Percentiles rank a stretch among this genome's conserved stretches.
phyloP scores from a whole-genome alignment of 257 asterid species.

The Rubia yunnanensis region DNA sequence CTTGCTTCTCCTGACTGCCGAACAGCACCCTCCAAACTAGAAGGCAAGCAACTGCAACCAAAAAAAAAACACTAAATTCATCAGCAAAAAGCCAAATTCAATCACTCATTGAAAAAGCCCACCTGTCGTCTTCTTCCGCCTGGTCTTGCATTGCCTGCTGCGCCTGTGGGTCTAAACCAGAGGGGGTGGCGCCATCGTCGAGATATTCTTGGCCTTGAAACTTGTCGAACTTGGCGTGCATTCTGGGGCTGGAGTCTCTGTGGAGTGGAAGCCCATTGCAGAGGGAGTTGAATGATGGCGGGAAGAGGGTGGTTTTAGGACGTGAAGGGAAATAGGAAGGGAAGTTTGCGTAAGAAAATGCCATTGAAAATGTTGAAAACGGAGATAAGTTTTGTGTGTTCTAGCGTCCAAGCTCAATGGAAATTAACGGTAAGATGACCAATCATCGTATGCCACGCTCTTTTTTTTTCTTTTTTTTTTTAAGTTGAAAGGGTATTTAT shows the following conservation, averaged over 20 bases:
- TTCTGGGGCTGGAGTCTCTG: constrained; percentile 20
- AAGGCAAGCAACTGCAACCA: constrained; percentile 74
- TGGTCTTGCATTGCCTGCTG: constrained; percentile 15
- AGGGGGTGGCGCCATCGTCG: constrained; percentile 13
- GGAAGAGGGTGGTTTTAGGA: constrained; percentile 29
- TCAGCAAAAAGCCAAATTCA: background rate
- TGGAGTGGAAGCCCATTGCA: constrained; percentile 21
- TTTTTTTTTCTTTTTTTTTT: too few species aligned
- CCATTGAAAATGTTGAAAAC: constrained; percentile 29
- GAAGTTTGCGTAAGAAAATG: constrained; percentile 35
- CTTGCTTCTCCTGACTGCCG: constrained; percentile 79
- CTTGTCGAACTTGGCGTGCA: constrained; percentile 66
- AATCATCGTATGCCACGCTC: constrained; percentile 8
- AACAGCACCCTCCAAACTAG: constrained; percentile 94
- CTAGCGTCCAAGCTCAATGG: background rate
- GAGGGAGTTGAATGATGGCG: constrained; percentile 17
- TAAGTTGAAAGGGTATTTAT: too few species aligned
- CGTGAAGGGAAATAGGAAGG: constrained; percentile 26
- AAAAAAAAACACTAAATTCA: background rate
- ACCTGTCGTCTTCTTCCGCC: constrained; percentile 81
- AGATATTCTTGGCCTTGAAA: constrained; percentile 46
- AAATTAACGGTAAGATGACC: constrained; percentile 5
- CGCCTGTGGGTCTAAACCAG: constrained; percentile 17
- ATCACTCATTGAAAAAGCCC: background rate
- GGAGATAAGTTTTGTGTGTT: constrained; percentile 3